phyloP scores from a whole-genome alignment of 805 yeast species.

The Cyberlindnera meyerae region DNA sequence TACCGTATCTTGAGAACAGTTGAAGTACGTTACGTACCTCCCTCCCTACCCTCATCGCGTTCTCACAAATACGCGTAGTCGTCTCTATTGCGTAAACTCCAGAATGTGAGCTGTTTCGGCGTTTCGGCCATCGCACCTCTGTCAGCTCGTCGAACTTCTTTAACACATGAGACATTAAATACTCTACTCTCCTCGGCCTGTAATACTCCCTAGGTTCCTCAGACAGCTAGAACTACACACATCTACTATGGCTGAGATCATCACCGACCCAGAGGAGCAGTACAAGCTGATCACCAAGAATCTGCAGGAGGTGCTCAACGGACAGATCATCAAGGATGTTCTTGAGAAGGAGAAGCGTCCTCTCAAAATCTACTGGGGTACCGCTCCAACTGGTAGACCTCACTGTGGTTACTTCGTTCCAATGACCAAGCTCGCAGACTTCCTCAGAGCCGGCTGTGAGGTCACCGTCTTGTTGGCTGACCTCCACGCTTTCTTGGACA shows the following conservation, averaged over 20 bases:
- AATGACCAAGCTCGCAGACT: slow-evolving; percentile 93
- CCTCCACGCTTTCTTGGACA: slow-evolving; percentile 93
- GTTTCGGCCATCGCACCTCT: no score
- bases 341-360: slow-evolving; percentile 79
- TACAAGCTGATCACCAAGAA: slow-evolving; percentile 74
- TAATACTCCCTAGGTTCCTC: no score
- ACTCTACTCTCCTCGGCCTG: no score
- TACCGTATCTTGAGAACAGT: no score
- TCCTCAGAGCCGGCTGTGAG: slow-evolving; percentile 93
- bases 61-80: no score
- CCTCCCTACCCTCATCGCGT: no score
- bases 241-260: slow-evolving; percentile 16
- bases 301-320: slow-evolving; percentile 88
- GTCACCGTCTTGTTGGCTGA: slow-evolving; percentile 91
- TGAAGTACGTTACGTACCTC: no score
- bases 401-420: slow-evolving; percentile 99
- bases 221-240: no score
- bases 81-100: no score
- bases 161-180: no score
- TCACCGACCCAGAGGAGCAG: slow-evolving; percentile 53
- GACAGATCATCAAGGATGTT: slow-evolving; percentile 79
- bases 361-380: slow-evolving; percentile 93
- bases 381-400: slow-evolving; percentile 98
- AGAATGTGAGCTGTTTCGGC: no score
- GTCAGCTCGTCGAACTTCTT: neutral